Base-by-base conservation (phyloP, 495 filamentous ascomycete genomes). In the Copromyces sp. region DNA sequence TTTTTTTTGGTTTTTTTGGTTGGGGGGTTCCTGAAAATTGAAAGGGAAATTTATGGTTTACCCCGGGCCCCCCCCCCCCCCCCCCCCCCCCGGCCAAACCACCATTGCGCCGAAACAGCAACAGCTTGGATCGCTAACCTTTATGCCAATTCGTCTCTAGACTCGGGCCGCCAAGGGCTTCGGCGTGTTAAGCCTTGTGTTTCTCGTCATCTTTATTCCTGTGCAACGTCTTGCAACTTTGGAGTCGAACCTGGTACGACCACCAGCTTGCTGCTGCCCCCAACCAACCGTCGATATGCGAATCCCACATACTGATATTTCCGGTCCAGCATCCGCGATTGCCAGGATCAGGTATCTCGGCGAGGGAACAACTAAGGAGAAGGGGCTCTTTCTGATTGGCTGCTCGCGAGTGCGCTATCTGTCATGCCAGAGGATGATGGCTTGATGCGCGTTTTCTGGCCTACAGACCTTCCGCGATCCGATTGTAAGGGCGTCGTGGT, bases 371-470 rank as follows among this genome's bases (percentile, higher is more conserved):
- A 84, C 83, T 99, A 72, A 90, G 94, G 80, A 90, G 95, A 71
- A 89, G 95, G 78, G 95, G 95, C 74, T 98, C 95, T 73, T 98
- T 98, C 85, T 99, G 89, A 86, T 53, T 74, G 74, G 74, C 76
- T 75, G 74, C 73, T 77, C 72, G 77, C 74, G 75, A 74, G 68
- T 73, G 69, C 29, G 59, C 78, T 72, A 73, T 75, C 78, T 83
- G 85, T 85, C 90, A 88, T 90, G 94, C 93, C 91, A 89, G 90
- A 94, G 87, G 85, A 97, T 92, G 92, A 97, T 93, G 93, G 92
- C 76, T 85, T 98, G 86, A 91, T 98, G 89, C 92, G 95, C 81
- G 89, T 99, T 84, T 98, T 99, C 83, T 99, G 95, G 95, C 95
- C 95, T 74, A 90, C 91, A 73, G 94, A 98, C 84, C 89, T 92